These are phyloP conservation scores for Magnusiomyces tetraspermus DNA, from an alignment of 1,139 yeast genomes.

Conservation along the genomic window DNA sequence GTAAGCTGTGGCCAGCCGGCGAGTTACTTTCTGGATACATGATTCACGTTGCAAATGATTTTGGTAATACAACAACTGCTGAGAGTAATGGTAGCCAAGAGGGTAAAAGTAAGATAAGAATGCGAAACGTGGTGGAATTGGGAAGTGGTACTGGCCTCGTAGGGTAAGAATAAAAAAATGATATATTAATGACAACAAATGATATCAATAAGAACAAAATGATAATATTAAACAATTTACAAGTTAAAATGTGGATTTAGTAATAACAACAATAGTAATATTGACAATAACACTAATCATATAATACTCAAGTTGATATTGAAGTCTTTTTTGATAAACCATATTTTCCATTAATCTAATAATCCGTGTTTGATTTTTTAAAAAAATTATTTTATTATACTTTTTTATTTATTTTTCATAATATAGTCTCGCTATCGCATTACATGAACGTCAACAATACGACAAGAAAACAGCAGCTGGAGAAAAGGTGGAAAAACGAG, in stretches of 20 bases:
- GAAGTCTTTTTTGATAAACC: no score
- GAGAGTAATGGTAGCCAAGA: neutral
- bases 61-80: no score
- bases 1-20: constrained; percentile 52
- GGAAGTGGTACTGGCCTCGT: constrained; percentile 52
- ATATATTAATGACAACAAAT: neutral
- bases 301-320: no score
- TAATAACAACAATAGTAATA: no score
- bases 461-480: neutral
- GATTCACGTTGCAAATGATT: constrained; percentile 18
- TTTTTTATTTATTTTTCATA: neutral
- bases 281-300: no score
- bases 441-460: constrained; percentile 21
- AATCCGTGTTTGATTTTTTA: neutral
- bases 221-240: no score
- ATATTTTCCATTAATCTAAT: no score
- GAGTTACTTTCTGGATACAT: constrained; percentile 42
- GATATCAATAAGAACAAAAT: no score
- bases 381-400: neutral
- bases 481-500: constrained; percentile 14
- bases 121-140: constrained; percentile 37
- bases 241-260: no score
- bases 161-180: constrained; percentile 27
- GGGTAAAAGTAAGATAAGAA: constrained; percentile 13
- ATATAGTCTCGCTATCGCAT: constrained; percentile 31